phyloP scores from a whole-genome alignment of 345 rosid species.

The Ailanthus altissimus region DNA sequence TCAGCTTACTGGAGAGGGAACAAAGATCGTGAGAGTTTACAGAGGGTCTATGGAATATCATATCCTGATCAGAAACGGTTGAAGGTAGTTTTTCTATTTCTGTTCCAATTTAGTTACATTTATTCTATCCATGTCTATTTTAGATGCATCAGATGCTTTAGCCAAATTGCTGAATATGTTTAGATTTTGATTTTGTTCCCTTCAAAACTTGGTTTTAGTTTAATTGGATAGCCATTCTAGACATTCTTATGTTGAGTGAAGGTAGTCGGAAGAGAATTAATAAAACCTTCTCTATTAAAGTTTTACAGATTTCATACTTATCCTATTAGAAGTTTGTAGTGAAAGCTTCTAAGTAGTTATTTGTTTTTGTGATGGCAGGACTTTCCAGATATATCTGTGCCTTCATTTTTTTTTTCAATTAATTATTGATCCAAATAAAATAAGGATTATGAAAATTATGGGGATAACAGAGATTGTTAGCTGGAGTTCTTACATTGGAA shows the following conservation, averaged over 20 bases:
- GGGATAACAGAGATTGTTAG: background rate
- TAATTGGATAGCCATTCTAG: background rate
- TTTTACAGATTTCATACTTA: background rate
- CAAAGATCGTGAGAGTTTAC: conserved; percentile 90
- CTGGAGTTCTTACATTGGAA: background rate
- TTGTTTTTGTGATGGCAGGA: background rate
- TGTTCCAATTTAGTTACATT: conserved; percentile 3
- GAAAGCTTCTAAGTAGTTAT: background rate
- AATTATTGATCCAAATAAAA: background rate
- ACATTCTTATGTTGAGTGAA: background rate
- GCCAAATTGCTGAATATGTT: background rate
- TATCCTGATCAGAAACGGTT: conserved; percentile 86
- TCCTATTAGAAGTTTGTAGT: background rate
- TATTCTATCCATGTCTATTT: background rate
- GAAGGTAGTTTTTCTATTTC: conserved; percentile 51
- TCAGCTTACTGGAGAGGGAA: conserved; percentile 96
- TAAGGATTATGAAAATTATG: background rate
- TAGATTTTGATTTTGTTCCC: conserved; percentile 1
- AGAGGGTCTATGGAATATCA: conserved; percentile 98
- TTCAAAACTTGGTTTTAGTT: background rate
- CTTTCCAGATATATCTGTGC: background rate
- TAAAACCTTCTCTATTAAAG: background rate
- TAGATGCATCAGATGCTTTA: conserved; percentile 4
- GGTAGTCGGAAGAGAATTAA: background rate
- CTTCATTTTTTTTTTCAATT: background rate